Evolutionary conservation across 1,284 basidiomycete genomes (phyloP).

Genomic region (Malassezia furfur): DNA sequence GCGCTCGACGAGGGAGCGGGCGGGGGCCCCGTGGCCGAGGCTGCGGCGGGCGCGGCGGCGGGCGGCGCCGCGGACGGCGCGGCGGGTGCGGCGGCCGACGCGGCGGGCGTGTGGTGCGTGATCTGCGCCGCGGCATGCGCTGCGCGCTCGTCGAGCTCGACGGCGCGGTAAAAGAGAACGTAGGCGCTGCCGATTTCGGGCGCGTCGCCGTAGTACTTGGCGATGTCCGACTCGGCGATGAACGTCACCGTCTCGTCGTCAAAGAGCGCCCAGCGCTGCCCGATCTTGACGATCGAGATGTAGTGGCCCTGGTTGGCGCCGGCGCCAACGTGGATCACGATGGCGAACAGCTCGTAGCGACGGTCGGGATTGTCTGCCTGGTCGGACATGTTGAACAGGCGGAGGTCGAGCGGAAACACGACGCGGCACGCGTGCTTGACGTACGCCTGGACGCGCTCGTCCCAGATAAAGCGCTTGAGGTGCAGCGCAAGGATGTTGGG

Average conservation of each 20-base stretch:
- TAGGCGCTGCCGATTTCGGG: slow-evolving; percentile 73
- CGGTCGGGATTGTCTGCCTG: slow-evolving; percentile 74
- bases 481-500: slow-evolving; percentile 90
- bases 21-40: no score
- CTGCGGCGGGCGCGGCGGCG: slow-evolving; percentile 12
- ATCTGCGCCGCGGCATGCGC: neutral
- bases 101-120: neutral
- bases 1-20: slow-evolving; percentile 19
- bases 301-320: slow-evolving; percentile 96
- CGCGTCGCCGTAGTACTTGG: slow-evolving; percentile 87
- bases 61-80: no score
- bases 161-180: slow-evolving; percentile 92
- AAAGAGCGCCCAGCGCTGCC: slow-evolving; percentile 73
- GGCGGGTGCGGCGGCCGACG: no score
- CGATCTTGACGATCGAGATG: slow-evolving; percentile 82
- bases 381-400: slow-evolving; percentile 93
- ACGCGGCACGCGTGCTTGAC: slow-evolving; percentile 93
- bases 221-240: slow-evolving; percentile 79
- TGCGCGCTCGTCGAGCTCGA: slow-evolving; percentile 53
- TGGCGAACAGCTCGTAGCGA: slow-evolving; percentile 84
- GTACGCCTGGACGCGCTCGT: slow-evolving; percentile 75
- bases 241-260: slow-evolving; percentile 86
- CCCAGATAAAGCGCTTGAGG: slow-evolving; percentile 94
- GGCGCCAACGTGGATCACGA: slow-evolving; percentile 92
- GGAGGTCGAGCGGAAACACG: slow-evolving; percentile 84